Percentiles rank a stretch among this genome's conserved stretches.
Conservation (phyloP, 139 green algal genomes). For the Auxenochlorella pyrenoidosa region DNA sequence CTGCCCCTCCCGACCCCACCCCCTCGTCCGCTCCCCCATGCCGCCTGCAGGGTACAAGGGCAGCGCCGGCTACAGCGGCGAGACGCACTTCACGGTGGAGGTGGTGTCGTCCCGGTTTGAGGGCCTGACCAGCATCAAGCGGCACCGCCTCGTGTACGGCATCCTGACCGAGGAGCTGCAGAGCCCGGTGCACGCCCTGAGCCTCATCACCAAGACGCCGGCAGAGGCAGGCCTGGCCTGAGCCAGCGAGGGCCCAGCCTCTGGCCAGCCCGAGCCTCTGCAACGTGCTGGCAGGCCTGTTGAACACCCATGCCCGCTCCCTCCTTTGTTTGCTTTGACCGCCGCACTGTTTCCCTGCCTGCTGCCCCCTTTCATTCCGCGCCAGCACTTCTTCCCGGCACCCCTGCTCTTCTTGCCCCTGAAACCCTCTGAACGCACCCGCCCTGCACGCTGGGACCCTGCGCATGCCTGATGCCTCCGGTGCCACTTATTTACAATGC, state of each 20-base stretch:
- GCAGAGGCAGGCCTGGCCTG: slow-evolving; percentile 50
- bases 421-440: not conserved
- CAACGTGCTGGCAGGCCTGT: not conserved
- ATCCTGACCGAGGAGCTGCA: slow-evolving; percentile 69
- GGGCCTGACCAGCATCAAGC: slow-evolving; percentile 67
- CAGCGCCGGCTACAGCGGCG: slow-evolving; percentile 35
- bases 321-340: too few relatives aligned
- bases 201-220: slow-evolving; percentile 68
- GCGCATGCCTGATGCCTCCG: too few relatives aligned
- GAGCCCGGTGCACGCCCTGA: slow-evolving; percentile 66
- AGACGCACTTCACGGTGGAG: slow-evolving; percentile 70
- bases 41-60: slow-evolving; percentile 11
- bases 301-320: too few relatives aligned
- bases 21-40: not conserved
- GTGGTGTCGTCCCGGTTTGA: slow-evolving; percentile 69
- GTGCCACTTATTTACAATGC: too few relatives aligned
- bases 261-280: too few relatives aligned
- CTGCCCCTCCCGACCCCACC: too few relatives aligned
- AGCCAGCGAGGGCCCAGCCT: not conserved
- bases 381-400: not conserved
- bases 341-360: not conserved
- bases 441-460: too few relatives aligned
- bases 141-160: slow-evolving; percentile 68
- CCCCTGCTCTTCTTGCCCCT: not conserved
- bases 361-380: not conserved